A percentile compares a stretch with the other conserved stretches of the same genome.
Conservation (phyloP, 768 basidiomycete species). For the Nidularia sp. region DNA sequence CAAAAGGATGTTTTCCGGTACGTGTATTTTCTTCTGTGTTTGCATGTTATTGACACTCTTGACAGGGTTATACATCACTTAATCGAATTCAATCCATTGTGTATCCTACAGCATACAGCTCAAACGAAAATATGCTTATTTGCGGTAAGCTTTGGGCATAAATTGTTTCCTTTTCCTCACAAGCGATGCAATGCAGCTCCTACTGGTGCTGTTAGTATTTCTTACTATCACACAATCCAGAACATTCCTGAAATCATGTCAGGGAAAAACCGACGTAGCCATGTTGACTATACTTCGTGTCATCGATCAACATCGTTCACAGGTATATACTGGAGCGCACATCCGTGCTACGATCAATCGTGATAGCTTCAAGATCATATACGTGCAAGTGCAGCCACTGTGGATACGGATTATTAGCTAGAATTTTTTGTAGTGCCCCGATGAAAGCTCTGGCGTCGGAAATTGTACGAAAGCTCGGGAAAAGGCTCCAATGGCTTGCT, state of each 20-base stretch:
- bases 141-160: conserved; percentile 55
- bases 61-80: conserved; percentile 79
- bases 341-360: conserved; percentile 52
- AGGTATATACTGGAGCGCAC: conserved; percentile 17
- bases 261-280: conserved; percentile 99
- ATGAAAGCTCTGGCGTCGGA: conserved; percentile 98
- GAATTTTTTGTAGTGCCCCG: too few relatives aligned
- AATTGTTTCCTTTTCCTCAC: not conserved
- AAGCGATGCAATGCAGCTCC: conserved; percentile 57
- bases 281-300: conserved; percentile 92
- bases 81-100: conserved; percentile 97
- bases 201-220: conserved; percentile 87
- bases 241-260: not conserved
- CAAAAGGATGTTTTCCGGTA: conserved; percentile 82
- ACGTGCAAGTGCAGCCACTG: conserved; percentile 58
- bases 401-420: not conserved
- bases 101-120: conserved; percentile 87
- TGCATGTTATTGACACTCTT: conserved; percentile 1
- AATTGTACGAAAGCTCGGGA: conserved; percentile 90
- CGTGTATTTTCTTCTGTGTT: conserved; percentile 11
- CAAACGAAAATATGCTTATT: conserved; percentile 94
- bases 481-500: conserved; percentile 82
- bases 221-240: conserved; percentile 54
- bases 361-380: conserved; percentile 91
- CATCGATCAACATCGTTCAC: conserved; percentile 59